Percentiles rank a stretch among this genome's conserved stretches.
These are phyloP conservation scores for Mortierella claussenii DNA, from an alignment of 192 early-diverging fungal genomes.

Conservation along the genomic window DNA sequence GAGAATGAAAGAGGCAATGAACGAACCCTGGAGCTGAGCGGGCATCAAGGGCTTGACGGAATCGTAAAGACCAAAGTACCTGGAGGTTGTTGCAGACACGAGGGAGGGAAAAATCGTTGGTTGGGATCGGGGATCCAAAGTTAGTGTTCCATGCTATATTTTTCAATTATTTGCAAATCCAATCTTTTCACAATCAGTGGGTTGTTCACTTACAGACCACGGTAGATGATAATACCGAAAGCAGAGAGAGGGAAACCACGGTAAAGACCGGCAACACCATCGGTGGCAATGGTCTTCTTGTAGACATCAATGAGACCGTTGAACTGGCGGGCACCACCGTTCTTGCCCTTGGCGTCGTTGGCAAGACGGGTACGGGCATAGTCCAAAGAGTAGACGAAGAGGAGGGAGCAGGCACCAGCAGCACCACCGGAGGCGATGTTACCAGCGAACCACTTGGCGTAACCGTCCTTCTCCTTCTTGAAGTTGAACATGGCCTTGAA, in stretches of 20 bases:
- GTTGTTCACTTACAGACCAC: slow-evolving; percentile 45
- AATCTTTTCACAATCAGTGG: too few species aligned
- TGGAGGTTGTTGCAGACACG: not conserved
- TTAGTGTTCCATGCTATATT: not conserved
- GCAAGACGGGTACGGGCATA: slow-evolving; percentile 99
- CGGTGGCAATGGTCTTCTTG: slow-evolving; percentile 82
- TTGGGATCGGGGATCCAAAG: too few species aligned
- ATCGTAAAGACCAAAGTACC: slow-evolving; percentile 81
- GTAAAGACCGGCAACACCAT: slow-evolving; percentile 97
- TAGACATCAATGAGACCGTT: slow-evolving; percentile 91
- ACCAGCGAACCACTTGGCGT: slow-evolving; percentile 90
- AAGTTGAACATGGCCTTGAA: slow-evolving; percentile 96
- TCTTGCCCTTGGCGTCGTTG: slow-evolving; percentile 84
- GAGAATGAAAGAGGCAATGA: slow-evolving; percentile 65
- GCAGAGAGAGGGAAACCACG: slow-evolving; percentile 71
- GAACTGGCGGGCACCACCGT: slow-evolving; percentile 93
- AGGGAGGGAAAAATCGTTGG: too few species aligned
- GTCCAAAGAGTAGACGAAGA: slow-evolving; percentile 97
- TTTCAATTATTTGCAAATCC: not conserved
- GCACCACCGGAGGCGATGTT: slow-evolving; percentile 99
- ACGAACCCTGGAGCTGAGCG: slow-evolving; percentile 38
- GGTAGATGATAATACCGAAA: slow-evolving; percentile 54
- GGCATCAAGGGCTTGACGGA: slow-evolving; percentile 59
- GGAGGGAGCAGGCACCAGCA: slow-evolving; percentile 73
- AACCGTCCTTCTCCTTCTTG: slow-evolving; percentile 81